phyloP scores from a whole-genome alignment of 805 yeast species.

The Wickerhamiella brachini region DNA sequence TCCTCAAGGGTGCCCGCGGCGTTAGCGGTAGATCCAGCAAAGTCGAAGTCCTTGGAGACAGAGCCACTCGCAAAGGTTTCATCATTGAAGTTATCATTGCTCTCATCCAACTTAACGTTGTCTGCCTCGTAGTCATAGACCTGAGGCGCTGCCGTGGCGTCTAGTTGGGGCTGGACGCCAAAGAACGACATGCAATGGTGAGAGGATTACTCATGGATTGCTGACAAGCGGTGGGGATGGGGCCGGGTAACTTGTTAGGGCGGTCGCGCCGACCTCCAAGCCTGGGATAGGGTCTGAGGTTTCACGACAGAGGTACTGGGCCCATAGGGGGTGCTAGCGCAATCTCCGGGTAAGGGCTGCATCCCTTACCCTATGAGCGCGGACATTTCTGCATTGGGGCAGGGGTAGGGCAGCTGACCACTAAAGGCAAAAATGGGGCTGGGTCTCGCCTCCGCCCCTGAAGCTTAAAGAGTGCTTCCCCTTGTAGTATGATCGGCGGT shows the following conservation, averaged over 20 bases:
- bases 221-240: background rate
- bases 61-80: conserved; percentile 54
- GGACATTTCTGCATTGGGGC: background rate
- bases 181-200: conserved; percentile 3
- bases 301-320: too few species aligned
- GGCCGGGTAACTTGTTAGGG: background rate
- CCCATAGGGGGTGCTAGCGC: too few species aligned
- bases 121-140: conserved; percentile 9
- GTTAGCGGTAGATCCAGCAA: conserved; percentile 31
- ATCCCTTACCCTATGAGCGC: too few species aligned
- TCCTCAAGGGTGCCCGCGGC: conserved; percentile 20
- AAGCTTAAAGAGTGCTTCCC: background rate
- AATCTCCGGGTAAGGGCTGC: too few species aligned
- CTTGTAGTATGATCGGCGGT: too few species aligned
- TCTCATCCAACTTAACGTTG: conserved; percentile 31
- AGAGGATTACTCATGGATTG: background rate
- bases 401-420: background rate
- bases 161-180: background rate
- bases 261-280: background rate
- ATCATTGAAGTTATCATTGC: conserved; percentile 67
- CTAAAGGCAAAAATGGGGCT: background rate
- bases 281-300: background rate
- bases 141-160: background rate
- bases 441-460: background rate
- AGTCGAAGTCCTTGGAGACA: conserved; percentile 52